These are phyloP conservation scores for Astrothelium subdiscretum DNA, from an alignment of 495 filamentous ascomycete species.

Conservation along the genomic window DNA sequence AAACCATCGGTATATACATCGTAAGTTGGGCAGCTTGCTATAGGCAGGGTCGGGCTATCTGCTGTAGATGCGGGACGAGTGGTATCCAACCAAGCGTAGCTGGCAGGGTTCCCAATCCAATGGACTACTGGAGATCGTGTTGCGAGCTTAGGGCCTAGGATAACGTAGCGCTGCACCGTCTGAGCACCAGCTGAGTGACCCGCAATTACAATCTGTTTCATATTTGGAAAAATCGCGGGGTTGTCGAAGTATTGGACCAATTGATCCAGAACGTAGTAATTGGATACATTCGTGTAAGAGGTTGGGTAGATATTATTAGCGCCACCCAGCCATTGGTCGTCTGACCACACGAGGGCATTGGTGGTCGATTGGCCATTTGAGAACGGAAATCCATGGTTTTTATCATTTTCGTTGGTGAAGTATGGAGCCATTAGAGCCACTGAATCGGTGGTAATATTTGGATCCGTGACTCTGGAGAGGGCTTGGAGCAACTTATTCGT, in stretches of 20 bases:
- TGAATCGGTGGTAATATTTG: slow-evolving; percentile 11
- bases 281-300: slow-evolving; percentile 6
- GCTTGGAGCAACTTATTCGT: not conserved
- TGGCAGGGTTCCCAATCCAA: slow-evolving; percentile 14
- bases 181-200: slow-evolving; percentile 15
- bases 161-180: slow-evolving; percentile 13
- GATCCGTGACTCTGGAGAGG: not conserved
- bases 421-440: slow-evolving; percentile 13
- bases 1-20: slow-evolving; percentile 14
- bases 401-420: slow-evolving; percentile 16
- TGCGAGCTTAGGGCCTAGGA: slow-evolving; percentile 9
- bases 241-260: slow-evolving; percentile 18
- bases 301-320: slow-evolving; percentile 12
- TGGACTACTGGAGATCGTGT: slow-evolving; percentile 8
- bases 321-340: slow-evolving; percentile 15
- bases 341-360: slow-evolving; percentile 14
- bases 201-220: slow-evolving; percentile 16
- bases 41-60: not conserved
- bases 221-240: slow-evolving; percentile 9
- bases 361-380: slow-evolving; percentile 9
- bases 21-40: slow-evolving; percentile 8
- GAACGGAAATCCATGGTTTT: slow-evolving; percentile 12
- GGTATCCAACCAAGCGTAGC: slow-evolving; percentile 11
- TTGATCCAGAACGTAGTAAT: slow-evolving; percentile 13
- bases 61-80: slow-evolving; percentile 6